Conservation (phyloP, 495 filamentous ascomycete genomes). For the Trichoderma asperelloides region DNA sequence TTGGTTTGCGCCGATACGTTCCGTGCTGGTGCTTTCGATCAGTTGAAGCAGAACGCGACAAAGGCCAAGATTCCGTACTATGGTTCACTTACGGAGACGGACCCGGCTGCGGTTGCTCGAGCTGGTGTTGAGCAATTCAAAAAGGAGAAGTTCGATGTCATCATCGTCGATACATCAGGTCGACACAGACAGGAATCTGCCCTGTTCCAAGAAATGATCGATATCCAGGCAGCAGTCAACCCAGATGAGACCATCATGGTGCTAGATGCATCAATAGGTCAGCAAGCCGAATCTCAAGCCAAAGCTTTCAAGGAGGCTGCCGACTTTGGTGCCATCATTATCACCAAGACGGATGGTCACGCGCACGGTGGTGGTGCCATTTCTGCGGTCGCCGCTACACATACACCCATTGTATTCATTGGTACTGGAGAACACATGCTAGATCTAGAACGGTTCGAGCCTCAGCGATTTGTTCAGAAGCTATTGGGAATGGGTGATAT, state of each 20-base stretch:
- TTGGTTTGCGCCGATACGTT: slow-evolving; percentile 98
- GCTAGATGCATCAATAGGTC: slow-evolving; percentile 90
- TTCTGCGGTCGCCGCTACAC: slow-evolving; percentile 93
- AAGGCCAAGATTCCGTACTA: slow-evolving; percentile 99
- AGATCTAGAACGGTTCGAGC: slow-evolving; percentile 86
- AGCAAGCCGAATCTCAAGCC: slow-evolving; percentile 88
- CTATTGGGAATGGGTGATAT: slow-evolving; percentile 96
- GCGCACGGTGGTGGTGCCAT: slow-evolving; percentile 94
- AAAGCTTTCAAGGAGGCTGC: slow-evolving; percentile 96
- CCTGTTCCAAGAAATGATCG: slow-evolving; percentile 94
- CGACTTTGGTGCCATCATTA: slow-evolving; percentile 97
- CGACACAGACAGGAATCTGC: slow-evolving; percentile 91
- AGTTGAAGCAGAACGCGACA: slow-evolving; percentile 96
- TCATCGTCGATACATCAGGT: slow-evolving; percentile 95
- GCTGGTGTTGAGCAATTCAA: slow-evolving; percentile 99
- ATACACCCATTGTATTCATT: slow-evolving; percentile 95
- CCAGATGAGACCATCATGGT: slow-evolving; percentile 99
- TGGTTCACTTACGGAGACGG: slow-evolving; percentile 88
- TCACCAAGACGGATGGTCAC: slow-evolving; percentile 96
- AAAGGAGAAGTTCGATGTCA: slow-evolving; percentile 96
- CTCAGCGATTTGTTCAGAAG: slow-evolving; percentile 83
- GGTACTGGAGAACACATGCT: slow-evolving; percentile 96
- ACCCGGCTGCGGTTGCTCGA: slow-evolving; percentile 82
- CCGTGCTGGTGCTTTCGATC: slow-evolving; percentile 95
- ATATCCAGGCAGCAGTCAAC: slow-evolving; percentile 84